A percentile compares a stretch with the other conserved stretches of the same genome.
These are phyloP conservation scores for Diutina scorzettiae DNA, from an alignment of 1,139 yeast genomes.

Conservation along the genomic window DNA sequence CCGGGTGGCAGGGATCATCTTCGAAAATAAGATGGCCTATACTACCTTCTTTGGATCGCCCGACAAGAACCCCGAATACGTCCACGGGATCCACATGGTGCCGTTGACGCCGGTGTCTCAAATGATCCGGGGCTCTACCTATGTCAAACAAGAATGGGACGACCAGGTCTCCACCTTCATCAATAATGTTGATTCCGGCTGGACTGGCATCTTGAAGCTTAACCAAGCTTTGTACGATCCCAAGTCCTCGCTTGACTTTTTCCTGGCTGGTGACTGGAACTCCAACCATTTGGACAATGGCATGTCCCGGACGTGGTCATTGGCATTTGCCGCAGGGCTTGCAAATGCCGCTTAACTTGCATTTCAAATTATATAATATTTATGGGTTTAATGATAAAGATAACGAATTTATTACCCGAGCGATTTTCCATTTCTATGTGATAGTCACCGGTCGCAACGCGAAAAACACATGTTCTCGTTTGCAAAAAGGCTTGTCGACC, in stretches of 20 bases:
- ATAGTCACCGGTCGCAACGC: neutral
- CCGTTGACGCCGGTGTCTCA: conserved; percentile 84
- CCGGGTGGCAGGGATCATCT: conserved; percentile 65
- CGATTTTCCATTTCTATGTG: too few species aligned
- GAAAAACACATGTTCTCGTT: conserved; percentile 79
- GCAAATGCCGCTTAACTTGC: neutral
- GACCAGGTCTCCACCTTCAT: conserved; percentile 38
- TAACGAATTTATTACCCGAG: too few species aligned
- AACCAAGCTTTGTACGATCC: conserved; percentile 76
- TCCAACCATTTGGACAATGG: conserved; percentile 67
- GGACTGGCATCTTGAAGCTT: conserved; percentile 77
- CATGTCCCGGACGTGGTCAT: conserved; percentile 81
- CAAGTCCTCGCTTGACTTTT: conserved; percentile 50
- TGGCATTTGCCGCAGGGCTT: conserved; percentile 35
- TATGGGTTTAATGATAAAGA: conserved; percentile 2
- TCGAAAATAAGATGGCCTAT: conserved; percentile 84
- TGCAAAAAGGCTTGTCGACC: conserved; percentile 72
- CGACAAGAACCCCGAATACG: conserved; percentile 45
- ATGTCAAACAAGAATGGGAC: conserved; percentile 76
- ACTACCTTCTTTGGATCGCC: conserved; percentile 74
- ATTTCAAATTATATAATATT: neutral
- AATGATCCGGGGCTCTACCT: conserved; percentile 53
- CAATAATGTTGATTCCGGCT: conserved; percentile 53
- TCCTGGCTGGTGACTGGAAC: conserved; percentile 39
- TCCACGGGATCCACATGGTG: conserved; percentile 92